Evolutionary conservation across 768 basidiomycete species (phyloP).

Genomic region (Hemileccinum impolitum): DNA sequence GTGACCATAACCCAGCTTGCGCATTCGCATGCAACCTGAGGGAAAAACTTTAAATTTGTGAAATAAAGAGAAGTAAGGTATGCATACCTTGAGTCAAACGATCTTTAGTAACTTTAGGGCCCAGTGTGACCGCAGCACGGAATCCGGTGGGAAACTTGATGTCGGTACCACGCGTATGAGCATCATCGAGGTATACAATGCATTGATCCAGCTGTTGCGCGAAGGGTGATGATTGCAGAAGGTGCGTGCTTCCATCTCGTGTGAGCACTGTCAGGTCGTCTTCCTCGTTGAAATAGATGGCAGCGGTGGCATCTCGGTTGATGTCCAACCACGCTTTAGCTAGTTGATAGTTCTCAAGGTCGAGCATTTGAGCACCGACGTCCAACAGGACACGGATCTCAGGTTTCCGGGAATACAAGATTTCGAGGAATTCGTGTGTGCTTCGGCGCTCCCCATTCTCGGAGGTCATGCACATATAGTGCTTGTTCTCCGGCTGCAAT

Average conservation of each 20-base stretch:
- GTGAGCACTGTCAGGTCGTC: constrained; percentile 26
- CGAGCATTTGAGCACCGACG: constrained; percentile 55
- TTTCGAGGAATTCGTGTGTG: constrained; percentile 24
- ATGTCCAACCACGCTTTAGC: constrained; percentile 37
- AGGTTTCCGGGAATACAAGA: constrained; percentile 30
- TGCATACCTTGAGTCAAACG: constrained; percentile 13
- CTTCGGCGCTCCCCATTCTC: constrained; percentile 8
- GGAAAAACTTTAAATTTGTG: not conserved
- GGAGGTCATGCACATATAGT: constrained; percentile 6
- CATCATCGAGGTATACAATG: constrained; percentile 13
- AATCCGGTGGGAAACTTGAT: constrained; percentile 13
- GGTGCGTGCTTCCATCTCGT: constrained; percentile 35
- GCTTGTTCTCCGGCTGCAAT: constrained; percentile 19
- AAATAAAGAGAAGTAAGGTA: too few species aligned
- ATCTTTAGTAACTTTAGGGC: constrained; percentile 13
- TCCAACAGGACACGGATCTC: constrained; percentile 45
- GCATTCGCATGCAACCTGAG: too few species aligned
- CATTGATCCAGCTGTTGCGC: constrained; percentile 2
- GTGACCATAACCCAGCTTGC: too few species aligned
- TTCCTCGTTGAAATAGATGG: constrained; percentile 21
- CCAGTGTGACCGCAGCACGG: constrained; percentile 13
- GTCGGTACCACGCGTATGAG: constrained; percentile 15
- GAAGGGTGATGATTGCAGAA: constrained; percentile 32
- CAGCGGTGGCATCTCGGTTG: constrained; percentile 11
- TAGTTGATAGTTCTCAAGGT: constrained; percentile 40